phyloP scores from a whole-genome alignment of 2,329 filamentous ascomycete species.

The Ophiocordyceps australis region DNA sequence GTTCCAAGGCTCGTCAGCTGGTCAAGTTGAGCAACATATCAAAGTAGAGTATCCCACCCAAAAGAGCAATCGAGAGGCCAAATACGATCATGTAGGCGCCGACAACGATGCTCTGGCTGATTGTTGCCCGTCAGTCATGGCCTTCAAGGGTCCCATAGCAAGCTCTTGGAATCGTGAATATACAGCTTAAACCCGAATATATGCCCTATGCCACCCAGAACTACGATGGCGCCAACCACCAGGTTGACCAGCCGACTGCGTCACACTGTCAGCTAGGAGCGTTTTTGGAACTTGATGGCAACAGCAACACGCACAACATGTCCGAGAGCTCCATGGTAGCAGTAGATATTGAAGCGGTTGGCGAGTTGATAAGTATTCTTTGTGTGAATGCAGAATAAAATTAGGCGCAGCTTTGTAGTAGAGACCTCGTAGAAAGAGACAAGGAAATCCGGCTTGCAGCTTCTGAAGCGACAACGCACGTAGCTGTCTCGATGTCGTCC shows the following conservation, averaged over 20 bases:
- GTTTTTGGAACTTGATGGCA: too few relatives aligned
- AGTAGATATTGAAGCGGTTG: background rate
- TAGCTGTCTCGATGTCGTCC: background rate
- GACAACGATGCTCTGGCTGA: constrained; percentile 41
- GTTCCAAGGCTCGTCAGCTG: constrained; percentile 8
- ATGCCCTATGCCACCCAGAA: constrained; percentile 64
- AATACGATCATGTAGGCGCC: constrained; percentile 84
- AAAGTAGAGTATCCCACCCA: constrained; percentile 22
- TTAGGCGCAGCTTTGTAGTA: too few relatives aligned
- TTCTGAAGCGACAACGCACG: background rate
- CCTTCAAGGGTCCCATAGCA: too few relatives aligned
- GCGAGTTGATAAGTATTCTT: too few relatives aligned
- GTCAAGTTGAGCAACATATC: background rate
- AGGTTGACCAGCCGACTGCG: constrained; percentile 86
- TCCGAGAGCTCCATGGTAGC: constrained; percentile 75
- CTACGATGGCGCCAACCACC: constrained; percentile 69
- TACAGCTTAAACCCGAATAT: constrained; percentile 47
- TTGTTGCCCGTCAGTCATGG: background rate
- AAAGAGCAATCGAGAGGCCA: constrained; percentile 56
- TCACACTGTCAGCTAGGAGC: too few relatives aligned
- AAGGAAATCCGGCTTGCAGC: constrained; percentile 1
- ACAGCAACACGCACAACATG: constrained; percentile 70
- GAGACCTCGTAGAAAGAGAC: too few relatives aligned
- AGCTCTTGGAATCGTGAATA: too few relatives aligned
- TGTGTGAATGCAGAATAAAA: too few relatives aligned